phyloP scores from a whole-genome alignment of 306 rosid species.

The Vachellia collinsii region DNA sequence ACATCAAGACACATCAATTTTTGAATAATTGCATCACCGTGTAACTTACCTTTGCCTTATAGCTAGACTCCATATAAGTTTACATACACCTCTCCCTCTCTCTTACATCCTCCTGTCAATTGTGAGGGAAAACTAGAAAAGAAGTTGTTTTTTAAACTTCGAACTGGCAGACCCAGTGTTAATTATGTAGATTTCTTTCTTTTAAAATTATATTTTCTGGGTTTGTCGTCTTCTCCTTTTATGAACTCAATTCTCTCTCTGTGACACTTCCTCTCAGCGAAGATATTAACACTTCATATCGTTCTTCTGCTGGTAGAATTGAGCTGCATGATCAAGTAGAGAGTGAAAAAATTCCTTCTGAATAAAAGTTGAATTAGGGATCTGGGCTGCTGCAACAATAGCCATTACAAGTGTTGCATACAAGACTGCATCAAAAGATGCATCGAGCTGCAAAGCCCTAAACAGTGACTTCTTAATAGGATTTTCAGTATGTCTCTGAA shows the following conservation, averaged over 20 bases:
- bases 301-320: conserved; percentile 39
- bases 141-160: conserved; percentile 1
- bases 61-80: not conserved
- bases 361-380: conserved; percentile 28
- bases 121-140: conserved; percentile 19
- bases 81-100: not conserved
- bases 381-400: conserved; percentile 38
- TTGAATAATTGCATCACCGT: not conserved
- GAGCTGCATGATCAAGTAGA: conserved; percentile 43
- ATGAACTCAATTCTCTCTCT: not conserved
- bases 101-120: not conserved
- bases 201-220: conserved; percentile 36
- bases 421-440: conserved; percentile 22
- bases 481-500: conserved; percentile 25
- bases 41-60: conserved; percentile 8
- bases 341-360: conserved; percentile 32
- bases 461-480: conserved; percentile 33
- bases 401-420: conserved; percentile 21
- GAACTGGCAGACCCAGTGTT: conserved; percentile 18
- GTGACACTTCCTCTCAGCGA: not conserved
- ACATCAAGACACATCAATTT: conserved; percentile 25
- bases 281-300: conserved; percentile 28
- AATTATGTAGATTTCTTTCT: conserved; percentile 34
- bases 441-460: conserved; percentile 41
- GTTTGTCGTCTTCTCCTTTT: conserved; percentile 35